Conservation (phyloP, 2,329 filamentous ascomycete species). For the Hyphodiscus sp. region DNA sequence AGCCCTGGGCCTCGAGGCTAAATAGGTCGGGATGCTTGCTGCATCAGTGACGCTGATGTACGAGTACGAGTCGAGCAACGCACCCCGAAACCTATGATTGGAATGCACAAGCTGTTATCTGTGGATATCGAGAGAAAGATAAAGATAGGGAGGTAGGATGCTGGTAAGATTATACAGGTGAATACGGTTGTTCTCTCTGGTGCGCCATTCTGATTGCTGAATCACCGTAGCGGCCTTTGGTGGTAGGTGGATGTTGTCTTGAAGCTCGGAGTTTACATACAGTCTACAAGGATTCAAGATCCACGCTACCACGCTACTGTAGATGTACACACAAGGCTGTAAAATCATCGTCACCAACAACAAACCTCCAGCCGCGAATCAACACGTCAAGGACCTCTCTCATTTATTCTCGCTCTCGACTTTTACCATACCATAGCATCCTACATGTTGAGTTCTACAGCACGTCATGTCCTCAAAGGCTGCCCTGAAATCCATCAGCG, state of each 20-base stretch:
- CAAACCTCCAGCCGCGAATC: background rate
- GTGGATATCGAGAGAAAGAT: too few species aligned
- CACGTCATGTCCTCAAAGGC: conserved; percentile 48
- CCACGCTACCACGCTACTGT: too few species aligned
- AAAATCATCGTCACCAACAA: background rate
- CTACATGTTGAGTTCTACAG: conserved; percentile 1
- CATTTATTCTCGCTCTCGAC: background rate
- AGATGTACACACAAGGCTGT: conserved; percentile 1
- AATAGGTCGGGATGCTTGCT: background rate
- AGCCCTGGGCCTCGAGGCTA: background rate
- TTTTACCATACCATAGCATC: conserved; percentile 12
- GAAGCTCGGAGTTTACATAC: background rate
- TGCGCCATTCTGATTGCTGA: background rate
- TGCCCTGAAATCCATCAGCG: conserved; percentile 73
- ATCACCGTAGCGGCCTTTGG: background rate
- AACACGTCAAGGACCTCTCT: background rate
- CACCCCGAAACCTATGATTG: too few species aligned
- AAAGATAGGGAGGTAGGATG: background rate
- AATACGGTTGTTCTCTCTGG: background rate
- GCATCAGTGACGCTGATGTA: background rate
- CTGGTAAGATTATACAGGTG: background rate
- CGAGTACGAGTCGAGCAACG: background rate
- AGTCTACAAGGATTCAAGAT: background rate
- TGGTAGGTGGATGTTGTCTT: background rate
- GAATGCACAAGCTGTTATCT: too few species aligned